Percentiles rank a stretch among this genome's conserved stretches.
Evolutionary conservation across 2,329 filamentous ascomycete species (phyloP).

Genomic region (Zasmidium cellare): DNA sequence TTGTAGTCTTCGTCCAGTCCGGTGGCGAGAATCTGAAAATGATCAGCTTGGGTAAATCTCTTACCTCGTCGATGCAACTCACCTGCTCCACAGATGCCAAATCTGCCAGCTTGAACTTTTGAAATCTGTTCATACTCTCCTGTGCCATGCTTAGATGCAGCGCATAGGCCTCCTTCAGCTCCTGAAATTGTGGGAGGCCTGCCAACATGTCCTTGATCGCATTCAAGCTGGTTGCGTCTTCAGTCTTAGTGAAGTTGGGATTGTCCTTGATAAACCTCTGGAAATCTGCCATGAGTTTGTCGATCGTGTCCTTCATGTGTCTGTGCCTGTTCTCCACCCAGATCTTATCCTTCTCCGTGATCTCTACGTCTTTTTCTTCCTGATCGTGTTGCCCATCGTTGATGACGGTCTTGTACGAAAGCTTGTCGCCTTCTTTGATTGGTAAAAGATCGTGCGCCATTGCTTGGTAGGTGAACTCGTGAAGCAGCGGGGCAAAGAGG

Average conservation of each 20-base stretch:
- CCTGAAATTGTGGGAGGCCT: conserved; percentile 88
- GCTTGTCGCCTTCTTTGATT: conserved; percentile 84
- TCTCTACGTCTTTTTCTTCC: conserved; percentile 86
- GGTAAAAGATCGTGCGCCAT: conserved; percentile 94
- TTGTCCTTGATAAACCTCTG: conserved; percentile 88
- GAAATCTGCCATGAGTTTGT: conserved; percentile 89
- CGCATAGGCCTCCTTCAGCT: conserved; percentile 93
- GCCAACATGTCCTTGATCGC: conserved; percentile 97
- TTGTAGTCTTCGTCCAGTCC: conserved; percentile 89
- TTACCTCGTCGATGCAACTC: conserved; percentile 9
- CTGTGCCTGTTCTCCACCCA: conserved; percentile 93
- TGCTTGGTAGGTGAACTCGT: conserved; percentile 98
- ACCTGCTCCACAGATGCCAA: conserved; percentile 84
- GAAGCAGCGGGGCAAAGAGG: conserved; percentile 78
- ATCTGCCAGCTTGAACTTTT: conserved; percentile 80
- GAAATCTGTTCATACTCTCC: conserved; percentile 93
- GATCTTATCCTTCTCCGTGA: conserved; percentile 85
- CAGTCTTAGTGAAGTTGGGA: conserved; percentile 79
- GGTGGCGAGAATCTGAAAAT: conserved; percentile 71
- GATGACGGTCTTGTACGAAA: conserved; percentile 77
- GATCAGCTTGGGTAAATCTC: conserved; percentile 5
- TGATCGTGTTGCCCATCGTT: conserved; percentile 71
- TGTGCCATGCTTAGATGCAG: conserved; percentile 95
- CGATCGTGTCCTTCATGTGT: conserved; percentile 98
- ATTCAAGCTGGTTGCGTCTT: conserved; percentile 74